These are phyloP conservation scores for Neofusicoccum parvum DNA, from an alignment of 2,329 filamentous ascomycete genomes.

Conservation along the genomic window DNA sequence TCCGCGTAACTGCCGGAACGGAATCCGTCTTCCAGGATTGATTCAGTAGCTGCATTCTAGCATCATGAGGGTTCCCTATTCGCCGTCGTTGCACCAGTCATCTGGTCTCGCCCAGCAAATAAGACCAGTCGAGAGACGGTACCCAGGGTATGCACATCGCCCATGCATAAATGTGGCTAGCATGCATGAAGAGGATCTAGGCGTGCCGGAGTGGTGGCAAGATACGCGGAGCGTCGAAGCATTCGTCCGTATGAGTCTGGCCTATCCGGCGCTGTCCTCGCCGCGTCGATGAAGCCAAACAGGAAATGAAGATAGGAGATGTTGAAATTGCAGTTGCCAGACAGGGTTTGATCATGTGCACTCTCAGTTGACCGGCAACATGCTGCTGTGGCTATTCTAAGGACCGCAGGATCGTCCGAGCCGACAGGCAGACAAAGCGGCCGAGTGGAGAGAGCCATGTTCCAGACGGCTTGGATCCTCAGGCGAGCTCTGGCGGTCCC, in stretches of 20 bases:
- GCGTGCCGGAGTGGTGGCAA: not conserved
- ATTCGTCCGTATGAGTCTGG: too few relatives aligned
- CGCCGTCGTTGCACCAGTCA: slow-evolving; percentile 10
- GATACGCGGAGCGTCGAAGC: not conserved
- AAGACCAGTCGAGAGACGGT: not conserved
- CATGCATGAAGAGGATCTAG: slow-evolving; percentile 8
- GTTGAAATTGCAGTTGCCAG: too few relatives aligned
- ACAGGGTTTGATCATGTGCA: not conserved
- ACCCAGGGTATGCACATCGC: not conserved
- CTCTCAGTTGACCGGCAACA: too few relatives aligned
- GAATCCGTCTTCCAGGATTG: not conserved
- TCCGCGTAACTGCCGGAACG: not conserved
- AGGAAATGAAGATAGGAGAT: not conserved
- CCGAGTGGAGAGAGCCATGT: not conserved
- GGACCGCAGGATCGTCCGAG: not conserved
- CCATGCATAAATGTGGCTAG: not conserved
- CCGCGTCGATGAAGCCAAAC: not conserved
- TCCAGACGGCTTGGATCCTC: not conserved
- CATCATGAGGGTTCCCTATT: not conserved
- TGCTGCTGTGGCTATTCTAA: not conserved
- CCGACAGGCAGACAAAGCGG: not conserved
- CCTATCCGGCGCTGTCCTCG: too few relatives aligned
- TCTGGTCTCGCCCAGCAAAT: not conserved
- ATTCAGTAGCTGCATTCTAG: not conserved
- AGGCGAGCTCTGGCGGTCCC: not conserved